A percentile compares a stretch with the other conserved stretches of the same genome.
phyloP scores from a whole-genome alignment of 2,329 filamentous ascomycete species.

The Aspergillus quadrilineatus region DNA sequence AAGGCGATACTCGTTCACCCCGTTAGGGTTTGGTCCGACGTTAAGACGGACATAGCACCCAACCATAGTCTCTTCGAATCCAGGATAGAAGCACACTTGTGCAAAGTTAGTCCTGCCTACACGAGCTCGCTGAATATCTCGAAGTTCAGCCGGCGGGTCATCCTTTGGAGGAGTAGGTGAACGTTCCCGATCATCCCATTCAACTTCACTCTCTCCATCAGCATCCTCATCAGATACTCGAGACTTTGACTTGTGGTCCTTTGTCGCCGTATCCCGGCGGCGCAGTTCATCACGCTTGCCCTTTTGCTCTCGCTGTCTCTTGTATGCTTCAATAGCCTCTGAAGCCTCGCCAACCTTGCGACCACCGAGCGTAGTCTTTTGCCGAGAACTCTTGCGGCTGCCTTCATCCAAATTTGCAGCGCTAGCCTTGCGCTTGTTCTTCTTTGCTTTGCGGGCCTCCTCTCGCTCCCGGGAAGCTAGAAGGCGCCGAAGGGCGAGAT shows the following conservation, averaged over 20 bases:
- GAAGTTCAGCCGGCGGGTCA: slow-evolving; percentile 67
- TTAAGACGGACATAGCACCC: slow-evolving; percentile 85
- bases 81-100: slow-evolving; percentile 88
- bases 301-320: slow-evolving; percentile 60
- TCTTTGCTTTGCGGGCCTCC: slow-evolving; percentile 53
- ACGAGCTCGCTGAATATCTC: slow-evolving; percentile 80
- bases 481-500: slow-evolving; percentile 75
- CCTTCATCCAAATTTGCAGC: slow-evolving; percentile 75
- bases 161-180: slow-evolving; percentile 58
- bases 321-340: slow-evolving; percentile 71
- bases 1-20: slow-evolving; percentile 80
- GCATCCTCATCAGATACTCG: slow-evolving; percentile 63
- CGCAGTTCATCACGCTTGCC: slow-evolving; percentile 50
- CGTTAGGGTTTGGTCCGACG: slow-evolving; percentile 73
- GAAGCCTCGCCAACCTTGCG: slow-evolving; percentile 68
- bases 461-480: slow-evolving; percentile 66
- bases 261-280: slow-evolving; percentile 41
- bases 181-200: slow-evolving; percentile 64
- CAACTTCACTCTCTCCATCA: slow-evolving; percentile 75
- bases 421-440: slow-evolving; percentile 71
- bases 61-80: slow-evolving; percentile 76
- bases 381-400: slow-evolving; percentile 70
- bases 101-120: slow-evolving; percentile 84
- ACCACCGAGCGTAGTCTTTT: slow-evolving; percentile 65
- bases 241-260: slow-evolving; percentile 61